Percentiles rank a stretch among this genome's conserved stretches.
Conservation (phyloP, 176 grass and related monocot genomes). For the Neostapfia colusana region DNA sequence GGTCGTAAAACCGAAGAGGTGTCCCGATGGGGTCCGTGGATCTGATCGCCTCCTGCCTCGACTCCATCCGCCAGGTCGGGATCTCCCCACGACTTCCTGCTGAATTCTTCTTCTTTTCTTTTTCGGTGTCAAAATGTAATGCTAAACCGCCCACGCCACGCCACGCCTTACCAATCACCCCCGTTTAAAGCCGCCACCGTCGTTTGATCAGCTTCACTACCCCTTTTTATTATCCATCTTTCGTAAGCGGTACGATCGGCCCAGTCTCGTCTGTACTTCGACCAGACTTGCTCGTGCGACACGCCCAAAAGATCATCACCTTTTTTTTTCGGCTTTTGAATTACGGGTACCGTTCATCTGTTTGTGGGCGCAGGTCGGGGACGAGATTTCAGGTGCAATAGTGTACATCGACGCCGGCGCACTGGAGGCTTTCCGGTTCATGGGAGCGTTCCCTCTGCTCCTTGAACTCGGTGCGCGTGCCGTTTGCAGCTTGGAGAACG, state of each 20-base stretch:
- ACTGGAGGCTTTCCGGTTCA: constrained; percentile 76
- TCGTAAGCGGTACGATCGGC: background rate
- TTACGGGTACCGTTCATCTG: background rate
- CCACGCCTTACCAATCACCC: too few relatives aligned
- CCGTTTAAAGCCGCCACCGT: too few relatives aligned
- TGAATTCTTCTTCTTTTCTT: too few relatives aligned
- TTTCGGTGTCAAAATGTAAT: background rate
- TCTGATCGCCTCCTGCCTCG: constrained; percentile 74
- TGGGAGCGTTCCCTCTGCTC: constrained; percentile 74
- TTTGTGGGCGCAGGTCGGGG: constrained; percentile 62
- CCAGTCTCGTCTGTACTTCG: background rate
- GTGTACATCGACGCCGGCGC: constrained; percentile 74
- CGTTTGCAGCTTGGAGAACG: constrained; percentile 72
- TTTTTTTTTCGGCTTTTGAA: background rate
- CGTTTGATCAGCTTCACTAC: background rate
- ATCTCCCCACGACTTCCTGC: background rate
- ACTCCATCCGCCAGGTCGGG: constrained; percentile 77
- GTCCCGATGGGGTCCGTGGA: constrained; percentile 73
- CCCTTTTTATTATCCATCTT: background rate
- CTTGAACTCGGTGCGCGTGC: constrained; percentile 66
- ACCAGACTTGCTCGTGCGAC: background rate
- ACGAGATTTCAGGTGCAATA: constrained; percentile 58
- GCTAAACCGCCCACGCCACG: too few relatives aligned
- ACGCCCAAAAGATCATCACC: background rate
- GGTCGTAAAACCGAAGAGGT: background rate